A percentile compares a stretch with the other conserved stretches of the same genome.
Evolutionary conservation across 2,329 filamentous ascomycete species (phyloP).

Genomic region (Penicillium sp.): DNA sequence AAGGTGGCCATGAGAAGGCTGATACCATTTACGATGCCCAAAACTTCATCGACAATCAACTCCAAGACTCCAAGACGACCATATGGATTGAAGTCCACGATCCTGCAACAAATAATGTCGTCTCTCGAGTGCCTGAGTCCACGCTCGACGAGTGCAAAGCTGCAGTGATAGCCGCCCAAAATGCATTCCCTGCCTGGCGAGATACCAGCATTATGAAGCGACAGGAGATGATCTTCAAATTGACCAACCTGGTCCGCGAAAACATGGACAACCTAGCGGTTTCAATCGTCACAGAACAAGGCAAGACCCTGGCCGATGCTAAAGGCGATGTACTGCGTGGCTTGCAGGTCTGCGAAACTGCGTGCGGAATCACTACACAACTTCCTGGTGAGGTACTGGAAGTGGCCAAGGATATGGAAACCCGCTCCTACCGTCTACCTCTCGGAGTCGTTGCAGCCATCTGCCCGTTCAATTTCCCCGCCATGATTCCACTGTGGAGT

Average conservation of each 20-base stretch:
- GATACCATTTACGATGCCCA: not conserved
- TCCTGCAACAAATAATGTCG: constrained; percentile 5
- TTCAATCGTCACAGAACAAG: constrained; percentile 63
- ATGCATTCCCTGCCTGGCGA: constrained; percentile 59
- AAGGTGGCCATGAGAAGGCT: not conserved
- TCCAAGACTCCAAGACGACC: not conserved
- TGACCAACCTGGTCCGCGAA: constrained; percentile 58
- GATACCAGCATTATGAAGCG: constrained; percentile 55
- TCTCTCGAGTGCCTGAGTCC: constrained; percentile 60
- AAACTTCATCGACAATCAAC: constrained; percentile 2
- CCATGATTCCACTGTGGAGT: constrained; percentile 6
- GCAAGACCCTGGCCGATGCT: constrained; percentile 63
- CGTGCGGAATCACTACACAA: constrained; percentile 63
- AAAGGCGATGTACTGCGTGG: constrained; percentile 63
- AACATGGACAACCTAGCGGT: constrained; percentile 62
- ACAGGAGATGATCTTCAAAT: constrained; percentile 65
- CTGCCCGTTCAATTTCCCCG: constrained; percentile 63
- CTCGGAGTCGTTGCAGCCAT: constrained; percentile 61
- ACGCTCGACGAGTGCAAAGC: constrained; percentile 58
- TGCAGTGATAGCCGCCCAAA: constrained; percentile 58
- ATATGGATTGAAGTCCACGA: constrained; percentile 1
- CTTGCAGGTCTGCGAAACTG: constrained; percentile 62
- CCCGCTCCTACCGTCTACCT: constrained; percentile 60
- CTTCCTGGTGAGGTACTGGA: constrained; percentile 62
- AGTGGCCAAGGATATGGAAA: constrained; percentile 65